Evolutionary conservation across 371 early-diverging fungal species (phyloP), one percentile per base, ranked within the genome.

Genomic region (Chytridium lagenaria): DNA sequence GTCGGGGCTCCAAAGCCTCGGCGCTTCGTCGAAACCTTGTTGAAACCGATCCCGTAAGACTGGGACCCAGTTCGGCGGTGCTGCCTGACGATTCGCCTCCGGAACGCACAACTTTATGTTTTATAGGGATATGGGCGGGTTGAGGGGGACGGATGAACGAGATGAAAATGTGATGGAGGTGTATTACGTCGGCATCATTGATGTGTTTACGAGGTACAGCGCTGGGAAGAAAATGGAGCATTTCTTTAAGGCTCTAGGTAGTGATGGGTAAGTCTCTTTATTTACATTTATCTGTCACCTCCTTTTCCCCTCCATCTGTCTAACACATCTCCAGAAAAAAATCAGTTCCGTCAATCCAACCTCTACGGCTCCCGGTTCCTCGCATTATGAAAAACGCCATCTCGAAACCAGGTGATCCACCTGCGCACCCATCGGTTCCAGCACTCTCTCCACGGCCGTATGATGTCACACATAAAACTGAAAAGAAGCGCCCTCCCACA

Each of bases 171-270:
- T 87, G 2, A 82, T 89, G 59, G 86, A 90, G 64, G 86, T 97
- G 5, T 97, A 98, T 84, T 97, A 92, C 79, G 73, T 98, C 49
- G 98, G 98, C 5, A 89, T 98, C 63, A 98, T 98, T 66, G 99
- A 98, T 77, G 96, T 98, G 49, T 85, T 98, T 65, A 98, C 99
- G n/a, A 91, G 92, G 0, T 98, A 96, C 83, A 92, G 91, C 75
- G 79, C 87, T 52, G 79, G 84, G 55, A 98, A 98, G 82, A 91
- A 91, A 74, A 61, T 91, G 36, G 99, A 98, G 78, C 92, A 93
- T 71, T 81, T 90, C 33, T 92, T 90, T 85, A 98, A 97, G 84
- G 84, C 91, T 15, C 65, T 97, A 50, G 86, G 86, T 15, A 85
- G 92, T 70, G 92, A 94, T 77, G 88, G 88, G 82, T 90, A 88